phyloP scores from a whole-genome alignment of 371 early-diverging fungal species.

The Lichtheimia ornata region DNA sequence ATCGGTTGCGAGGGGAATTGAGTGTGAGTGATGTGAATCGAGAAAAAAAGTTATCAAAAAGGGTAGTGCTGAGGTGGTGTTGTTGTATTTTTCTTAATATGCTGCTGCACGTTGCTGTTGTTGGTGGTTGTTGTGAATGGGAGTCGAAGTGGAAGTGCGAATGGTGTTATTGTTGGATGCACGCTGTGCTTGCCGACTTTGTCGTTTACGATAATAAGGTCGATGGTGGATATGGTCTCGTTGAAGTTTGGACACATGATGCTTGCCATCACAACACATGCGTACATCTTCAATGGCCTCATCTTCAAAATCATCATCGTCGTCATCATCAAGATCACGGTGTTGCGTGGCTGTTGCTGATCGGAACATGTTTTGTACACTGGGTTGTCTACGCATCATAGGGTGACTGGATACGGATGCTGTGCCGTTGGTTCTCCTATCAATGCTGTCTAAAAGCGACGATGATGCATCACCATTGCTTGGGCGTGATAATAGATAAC shows the following conservation, averaged over 20 bases:
- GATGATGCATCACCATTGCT: not conserved
- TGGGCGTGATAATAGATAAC: conserved; percentile 15
- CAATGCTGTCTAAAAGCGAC: not conserved
- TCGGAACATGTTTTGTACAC: conserved; percentile 13
- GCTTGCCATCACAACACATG: conserved; percentile 43
- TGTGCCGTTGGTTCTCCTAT: conserved; percentile 1
- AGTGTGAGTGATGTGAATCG: not conserved
- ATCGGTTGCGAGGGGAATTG: not conserved
- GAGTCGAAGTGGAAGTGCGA: not conserved
- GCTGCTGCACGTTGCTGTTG: not conserved
- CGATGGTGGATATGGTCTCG: conserved; percentile 25
- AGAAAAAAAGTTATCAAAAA: not conserved
- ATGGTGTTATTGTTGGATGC: not conserved
- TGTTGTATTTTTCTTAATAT: not conserved
- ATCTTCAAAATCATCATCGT: conserved; percentile 23
- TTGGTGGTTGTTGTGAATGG: not conserved
- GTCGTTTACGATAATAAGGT: conserved; percentile 25
- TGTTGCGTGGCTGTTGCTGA: not conserved
- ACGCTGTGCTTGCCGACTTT: conserved; percentile 13
- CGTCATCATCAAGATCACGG: conserved; percentile 1
- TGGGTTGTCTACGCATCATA: conserved; percentile 7
- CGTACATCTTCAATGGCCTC: conserved; percentile 38
- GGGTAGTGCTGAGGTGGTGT: not conserved
- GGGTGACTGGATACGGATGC: not conserved
- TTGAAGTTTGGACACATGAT: conserved; percentile 33